Percentiles rank a stretch among this genome's conserved stretches.
phyloP scores from a whole-genome alignment of 2,329 filamentous ascomycete species.

The Cladosporium sp. region DNA sequence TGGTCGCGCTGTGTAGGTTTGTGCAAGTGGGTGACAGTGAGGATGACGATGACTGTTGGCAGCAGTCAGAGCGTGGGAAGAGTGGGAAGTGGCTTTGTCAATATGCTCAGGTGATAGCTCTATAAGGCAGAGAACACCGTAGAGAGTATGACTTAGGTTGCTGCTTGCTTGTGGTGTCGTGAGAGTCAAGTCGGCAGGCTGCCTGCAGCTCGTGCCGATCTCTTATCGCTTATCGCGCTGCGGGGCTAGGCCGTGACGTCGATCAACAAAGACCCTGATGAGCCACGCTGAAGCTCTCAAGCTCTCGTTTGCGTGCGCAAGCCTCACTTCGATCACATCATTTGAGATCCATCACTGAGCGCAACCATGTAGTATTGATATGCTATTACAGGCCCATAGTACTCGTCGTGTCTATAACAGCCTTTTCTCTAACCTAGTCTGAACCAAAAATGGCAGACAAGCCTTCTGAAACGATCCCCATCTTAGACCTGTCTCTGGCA shows the following conservation, averaged over 20 bases:
- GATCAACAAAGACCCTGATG: background rate
- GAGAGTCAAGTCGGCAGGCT: background rate
- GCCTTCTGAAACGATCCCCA: conserved; percentile 36
- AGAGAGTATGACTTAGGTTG: background rate
- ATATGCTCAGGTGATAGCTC: background rate
- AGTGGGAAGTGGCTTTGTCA: background rate
- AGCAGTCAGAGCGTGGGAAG: background rate
- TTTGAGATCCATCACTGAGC: too few relatives aligned
- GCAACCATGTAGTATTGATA: too few relatives aligned
- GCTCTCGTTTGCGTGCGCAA: too few relatives aligned
- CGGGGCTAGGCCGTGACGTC: background rate
- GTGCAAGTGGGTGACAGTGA: background rate
- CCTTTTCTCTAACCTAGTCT: too few relatives aligned
- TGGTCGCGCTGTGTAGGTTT: background rate
- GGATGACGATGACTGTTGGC: background rate
- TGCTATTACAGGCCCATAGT: too few relatives aligned
- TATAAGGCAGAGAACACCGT: background rate
- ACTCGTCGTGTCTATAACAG: too few relatives aligned
- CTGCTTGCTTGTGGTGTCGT: background rate
- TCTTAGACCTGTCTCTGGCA: conserved; percentile 47
- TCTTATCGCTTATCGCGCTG: conserved; percentile 1
- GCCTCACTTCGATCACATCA: too few relatives aligned
- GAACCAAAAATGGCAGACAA: background rate
- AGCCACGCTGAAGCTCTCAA: too few relatives aligned
- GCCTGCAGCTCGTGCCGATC: background rate